These are phyloP conservation scores for Citeromyces hawaiiensis DNA, from an alignment of 1,139 yeast genomes.

Conservation along the genomic window DNA sequence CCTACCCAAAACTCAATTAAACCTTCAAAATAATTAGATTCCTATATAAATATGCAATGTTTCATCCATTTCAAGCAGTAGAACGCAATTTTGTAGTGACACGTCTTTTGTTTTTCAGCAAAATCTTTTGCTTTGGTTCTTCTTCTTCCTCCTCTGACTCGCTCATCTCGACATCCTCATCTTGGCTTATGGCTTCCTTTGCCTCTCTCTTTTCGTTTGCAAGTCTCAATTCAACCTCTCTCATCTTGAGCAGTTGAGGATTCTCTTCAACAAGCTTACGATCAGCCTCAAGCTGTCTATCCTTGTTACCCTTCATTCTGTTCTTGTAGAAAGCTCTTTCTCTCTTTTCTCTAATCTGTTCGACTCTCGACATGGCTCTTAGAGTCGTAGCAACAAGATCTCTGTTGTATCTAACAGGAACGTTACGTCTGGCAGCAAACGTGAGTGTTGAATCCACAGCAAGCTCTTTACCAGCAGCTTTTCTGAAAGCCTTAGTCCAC, in stretches of 20 bases:
- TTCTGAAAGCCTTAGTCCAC: slow-evolving; percentile 99
- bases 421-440: slow-evolving; percentile 94
- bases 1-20: neutral
- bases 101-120: slow-evolving; percentile 54
- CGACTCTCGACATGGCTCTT: slow-evolving; percentile 91
- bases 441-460: slow-evolving; percentile 95
- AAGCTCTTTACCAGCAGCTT: slow-evolving; percentile 97
- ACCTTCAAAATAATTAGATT: slow-evolving; percentile 9
- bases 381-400: slow-evolving; percentile 89
- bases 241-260: slow-evolving; percentile 80
- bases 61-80: slow-evolving; percentile 6
- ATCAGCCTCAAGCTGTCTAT: slow-evolving; percentile 72
- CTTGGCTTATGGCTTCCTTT: slow-evolving; percentile 22
- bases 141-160: slow-evolving; percentile 30
- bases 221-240: slow-evolving; percentile 85
- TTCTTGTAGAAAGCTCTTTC: slow-evolving; percentile 98
- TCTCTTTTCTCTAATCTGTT: slow-evolving; percentile 91
- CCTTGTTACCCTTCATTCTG: slow-evolving; percentile 97
- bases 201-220: slow-evolving; percentile 61
- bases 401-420: slow-evolving; percentile 95
- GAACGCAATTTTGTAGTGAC: slow-evolving; percentile 13
- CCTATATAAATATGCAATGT: slow-evolving; percentile 13
- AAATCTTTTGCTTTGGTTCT: slow-evolving; percentile 58
- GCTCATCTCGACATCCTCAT: slow-evolving; percentile 23
- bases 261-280: slow-evolving; percentile 77